Conservation (phyloP, 257 asterid species). For the Oldenlandia corymbosa region DNA sequence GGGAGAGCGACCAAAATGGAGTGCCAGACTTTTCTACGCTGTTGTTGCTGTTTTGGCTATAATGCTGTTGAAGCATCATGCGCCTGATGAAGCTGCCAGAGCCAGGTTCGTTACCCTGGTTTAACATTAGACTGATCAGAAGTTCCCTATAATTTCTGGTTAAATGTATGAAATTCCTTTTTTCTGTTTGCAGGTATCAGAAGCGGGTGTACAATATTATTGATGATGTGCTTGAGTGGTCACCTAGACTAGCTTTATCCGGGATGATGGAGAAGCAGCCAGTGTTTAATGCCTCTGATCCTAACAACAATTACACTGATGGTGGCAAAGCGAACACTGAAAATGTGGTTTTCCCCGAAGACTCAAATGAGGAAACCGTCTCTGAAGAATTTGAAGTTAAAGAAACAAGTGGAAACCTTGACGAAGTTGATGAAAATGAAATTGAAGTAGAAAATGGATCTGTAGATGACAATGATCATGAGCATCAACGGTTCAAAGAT, state of each 20-base stretch:
- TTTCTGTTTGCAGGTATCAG: slow-evolving; percentile 66
- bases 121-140: neutral
- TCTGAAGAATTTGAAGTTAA: slow-evolving; percentile 35
- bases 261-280: slow-evolving; percentile 91
- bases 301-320: slow-evolving; percentile 39
- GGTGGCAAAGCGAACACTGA: slow-evolving; percentile 27
- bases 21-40: slow-evolving; percentile 82
- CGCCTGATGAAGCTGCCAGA: slow-evolving; percentile 99
- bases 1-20: slow-evolving; percentile 89
- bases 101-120: slow-evolving; percentile 56
- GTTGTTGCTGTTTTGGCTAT: slow-evolving; percentile 55
- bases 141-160: slow-evolving; percentile 1
- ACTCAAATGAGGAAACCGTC: slow-evolving; percentile 29
- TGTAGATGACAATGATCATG: slow-evolving; percentile 16
- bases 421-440: slow-evolving; percentile 25
- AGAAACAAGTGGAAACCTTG: slow-evolving; percentile 29
- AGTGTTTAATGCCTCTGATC: slow-evolving; percentile 47
- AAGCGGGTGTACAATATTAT: slow-evolving; percentile 90
- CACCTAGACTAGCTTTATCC: slow-evolving; percentile 86
- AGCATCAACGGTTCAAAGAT: slow-evolving; percentile 21
- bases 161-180: neutral
- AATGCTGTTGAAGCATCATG: slow-evolving; percentile 86
- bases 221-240: slow-evolving; percentile 97
- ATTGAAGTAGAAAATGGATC: slow-evolving; percentile 6
- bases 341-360: slow-evolving; percentile 22